Conservation (phyloP, 1,284 basidiomycete genomes). For the Ustilago bromivora region DNA sequence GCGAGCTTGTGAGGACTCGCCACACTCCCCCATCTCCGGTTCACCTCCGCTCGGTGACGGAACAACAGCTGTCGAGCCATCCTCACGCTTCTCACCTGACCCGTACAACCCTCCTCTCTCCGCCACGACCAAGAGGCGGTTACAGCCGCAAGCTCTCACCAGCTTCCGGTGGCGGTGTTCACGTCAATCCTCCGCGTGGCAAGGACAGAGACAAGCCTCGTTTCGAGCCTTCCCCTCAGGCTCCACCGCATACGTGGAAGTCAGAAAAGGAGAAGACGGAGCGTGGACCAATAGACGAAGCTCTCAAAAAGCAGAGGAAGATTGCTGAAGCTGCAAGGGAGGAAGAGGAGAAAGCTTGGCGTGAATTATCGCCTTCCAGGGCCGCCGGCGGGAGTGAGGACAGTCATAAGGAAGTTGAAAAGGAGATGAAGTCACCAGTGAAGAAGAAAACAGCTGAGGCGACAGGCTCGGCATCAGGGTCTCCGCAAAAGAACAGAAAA, state of each 20-base stretch:
- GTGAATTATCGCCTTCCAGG: conserved; percentile 12
- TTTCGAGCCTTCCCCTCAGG: conserved; percentile 36
- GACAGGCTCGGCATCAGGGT: background rate
- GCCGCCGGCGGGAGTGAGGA: background rate
- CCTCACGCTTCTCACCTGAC: conserved; percentile 51
- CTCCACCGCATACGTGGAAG: conserved; percentile 36
- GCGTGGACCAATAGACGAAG: conserved; percentile 25
- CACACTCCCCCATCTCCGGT: background rate
- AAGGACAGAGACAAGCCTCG: conserved; percentile 25
- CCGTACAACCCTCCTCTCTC: conserved; percentile 57
- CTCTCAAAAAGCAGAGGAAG: conserved; percentile 27
- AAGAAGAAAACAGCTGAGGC: background rate
- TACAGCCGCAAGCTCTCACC: conserved; percentile 42
- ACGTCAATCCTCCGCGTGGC: conserved; percentile 32
- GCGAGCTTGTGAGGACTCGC: background rate
- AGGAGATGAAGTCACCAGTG: background rate
- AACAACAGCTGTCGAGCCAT: conserved; percentile 1
- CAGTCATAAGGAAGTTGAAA: background rate
- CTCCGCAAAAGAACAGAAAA: conserved; percentile 1
- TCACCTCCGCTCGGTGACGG: background rate
- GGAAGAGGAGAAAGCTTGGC: conserved; percentile 21
- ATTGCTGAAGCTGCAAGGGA: conserved; percentile 4
- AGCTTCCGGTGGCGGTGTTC: conserved; percentile 36
- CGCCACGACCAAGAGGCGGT: conserved; percentile 43
- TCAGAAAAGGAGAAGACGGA: conserved; percentile 11